Conservation (phyloP, 805 yeast genomes). For the Metschnikowia henanensis region DNA sequence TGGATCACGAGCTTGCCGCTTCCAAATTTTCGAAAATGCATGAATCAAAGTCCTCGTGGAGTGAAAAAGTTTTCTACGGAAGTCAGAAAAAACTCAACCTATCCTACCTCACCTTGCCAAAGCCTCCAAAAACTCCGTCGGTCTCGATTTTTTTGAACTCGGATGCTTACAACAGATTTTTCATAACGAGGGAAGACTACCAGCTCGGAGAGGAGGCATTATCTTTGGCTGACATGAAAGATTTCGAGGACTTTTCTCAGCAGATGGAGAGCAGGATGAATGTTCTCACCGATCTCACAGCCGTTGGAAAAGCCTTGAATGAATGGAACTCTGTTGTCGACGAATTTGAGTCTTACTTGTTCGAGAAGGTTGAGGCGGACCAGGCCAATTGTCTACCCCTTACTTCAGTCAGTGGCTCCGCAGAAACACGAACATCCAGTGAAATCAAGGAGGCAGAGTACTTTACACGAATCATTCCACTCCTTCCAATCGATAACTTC, state of each 20-base stretch:
- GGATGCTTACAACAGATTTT: constrained; percentile 28
- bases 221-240: constrained; percentile 9
- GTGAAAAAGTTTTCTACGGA: constrained; percentile 11
- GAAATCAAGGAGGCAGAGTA: constrained; percentile 33
- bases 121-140: constrained; percentile 15
- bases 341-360: constrained; percentile 46
- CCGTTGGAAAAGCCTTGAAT: constrained; percentile 48
- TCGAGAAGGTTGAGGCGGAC: constrained; percentile 24
- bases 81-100: neutral
- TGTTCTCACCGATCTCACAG: constrained; percentile 5
- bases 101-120: constrained; percentile 16
- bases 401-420: constrained; percentile 1
- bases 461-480: constrained; percentile 39
- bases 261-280: neutral
- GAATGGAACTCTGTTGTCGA: constrained; percentile 50
- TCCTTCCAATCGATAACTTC: constrained; percentile 34
- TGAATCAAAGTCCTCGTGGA: constrained; percentile 7
- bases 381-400: constrained; percentile 15
- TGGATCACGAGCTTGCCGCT: constrained; percentile 43
- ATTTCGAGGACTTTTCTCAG: constrained; percentile 6
- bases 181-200: constrained; percentile 27
- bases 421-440: neutral
- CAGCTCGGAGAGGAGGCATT: constrained; percentile 15
- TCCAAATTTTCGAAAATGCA: constrained; percentile 22
- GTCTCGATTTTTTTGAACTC: constrained; percentile 21